Conservation (phyloP, 2,329 filamentous ascomycete genomes). For the Fusarium pseudoanthophilum region DNA sequence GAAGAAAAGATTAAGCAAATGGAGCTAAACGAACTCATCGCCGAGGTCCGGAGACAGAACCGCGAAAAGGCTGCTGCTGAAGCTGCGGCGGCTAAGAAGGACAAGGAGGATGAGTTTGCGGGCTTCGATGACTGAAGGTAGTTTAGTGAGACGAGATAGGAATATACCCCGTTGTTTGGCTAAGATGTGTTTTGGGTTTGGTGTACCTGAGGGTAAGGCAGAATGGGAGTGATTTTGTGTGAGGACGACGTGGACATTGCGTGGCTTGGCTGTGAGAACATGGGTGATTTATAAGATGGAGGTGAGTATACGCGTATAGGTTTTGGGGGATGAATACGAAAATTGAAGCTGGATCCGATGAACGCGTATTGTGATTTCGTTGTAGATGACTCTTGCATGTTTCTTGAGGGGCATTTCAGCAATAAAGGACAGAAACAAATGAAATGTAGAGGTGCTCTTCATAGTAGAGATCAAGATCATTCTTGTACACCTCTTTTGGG, state of each 20-base stretch:
- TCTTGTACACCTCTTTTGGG: neutral
- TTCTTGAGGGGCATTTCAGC: neutral
- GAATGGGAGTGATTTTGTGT: neutral
- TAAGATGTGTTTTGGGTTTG: neutral
- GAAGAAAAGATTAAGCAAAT: conserved; percentile 71
- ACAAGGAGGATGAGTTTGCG: conserved; percentile 64
- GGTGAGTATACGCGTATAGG: conserved; percentile 33
- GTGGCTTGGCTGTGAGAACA: neutral
- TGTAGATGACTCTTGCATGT: neutral
- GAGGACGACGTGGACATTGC: neutral
- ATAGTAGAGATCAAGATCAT: accelerated
- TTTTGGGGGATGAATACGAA: conserved; percentile 18
- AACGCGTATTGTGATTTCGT: conserved; percentile 25
- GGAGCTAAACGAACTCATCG: conserved; percentile 73
- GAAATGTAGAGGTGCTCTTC: accelerated
- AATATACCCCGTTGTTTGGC: conserved; percentile 43
- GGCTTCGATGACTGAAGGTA: conserved; percentile 64
- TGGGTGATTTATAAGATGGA: neutral
- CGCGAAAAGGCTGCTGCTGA: conserved; percentile 51
- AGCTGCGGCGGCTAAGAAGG: conserved; percentile 45
- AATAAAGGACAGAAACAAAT: accelerated
- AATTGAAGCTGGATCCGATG: conserved; percentile 24
- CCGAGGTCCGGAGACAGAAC: conserved; percentile 70
- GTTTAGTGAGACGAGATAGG: conserved; percentile 46
- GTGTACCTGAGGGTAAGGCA: conserved; percentile 1